Base-by-base conservation (phyloP, 768 basidiomycete genomes). In the Mycena olivaceomarginata region DNA sequence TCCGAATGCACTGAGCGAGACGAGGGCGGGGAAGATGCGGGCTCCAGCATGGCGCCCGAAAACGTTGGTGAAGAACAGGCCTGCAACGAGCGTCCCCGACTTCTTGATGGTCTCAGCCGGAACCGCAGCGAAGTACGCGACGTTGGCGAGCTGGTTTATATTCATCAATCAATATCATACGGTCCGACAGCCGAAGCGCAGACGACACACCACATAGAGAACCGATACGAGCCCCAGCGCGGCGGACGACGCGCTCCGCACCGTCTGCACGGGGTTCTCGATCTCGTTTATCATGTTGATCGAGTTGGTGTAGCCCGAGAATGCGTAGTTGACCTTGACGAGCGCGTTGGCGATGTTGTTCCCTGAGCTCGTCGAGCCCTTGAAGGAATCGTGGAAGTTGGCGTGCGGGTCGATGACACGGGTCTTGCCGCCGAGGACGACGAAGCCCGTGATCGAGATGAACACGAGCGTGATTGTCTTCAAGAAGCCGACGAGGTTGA, bases 351-450 rank as follows among this genome's bases (percentile, higher is more conserved):
- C 85, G 13, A 87, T 79, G 8, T 89, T 90, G 75, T 91, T 90
- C 60, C 89, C 87, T 65, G 86, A 88, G 22, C 86, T 86, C 2
- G 89, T 90, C 39, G 91, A 92, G 22, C 91, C 92, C 1, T 85
- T 87, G 71, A 94, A 94, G 0, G 90, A 86, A 79, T 93, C 82
- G 53, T 84, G 86, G 82, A 94, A 94, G 82, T 93, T 92, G 51
- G 85, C 87, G 63, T 89, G 87, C 0, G 93, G 92, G 82, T 94
- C 89, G 57, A 86, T 53, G n/a, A 94, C 88, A 10, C 85, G 86
- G 3, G 92, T 93, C 69, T 88, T 85, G 0, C 92, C 93, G 5
- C 89, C 88, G 13, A 94, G 87, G 11, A 94, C 93, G 31, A 91
- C 91, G 85, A 92, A 90, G 79, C 90, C 90, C 5, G 91, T 89